A percentile compares a stretch with the other conserved stretches of the same genome.
These are phyloP conservation scores for Yamadazyma diospyri DNA, from an alignment of 1,139 yeast genomes.

Conservation along the genomic window DNA sequence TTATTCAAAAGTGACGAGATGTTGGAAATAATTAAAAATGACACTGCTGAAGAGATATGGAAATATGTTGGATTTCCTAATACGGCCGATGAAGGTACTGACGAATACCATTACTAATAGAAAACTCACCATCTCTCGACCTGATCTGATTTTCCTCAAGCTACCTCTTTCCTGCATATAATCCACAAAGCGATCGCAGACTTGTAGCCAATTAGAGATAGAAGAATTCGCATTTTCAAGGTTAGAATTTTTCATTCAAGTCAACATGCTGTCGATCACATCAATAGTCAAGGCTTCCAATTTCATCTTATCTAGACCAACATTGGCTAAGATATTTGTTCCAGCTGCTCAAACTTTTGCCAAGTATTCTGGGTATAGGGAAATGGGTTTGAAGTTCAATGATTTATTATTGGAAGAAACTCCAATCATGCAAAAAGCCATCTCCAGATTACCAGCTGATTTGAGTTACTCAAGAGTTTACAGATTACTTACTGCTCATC, in stretches of 20 bases:
- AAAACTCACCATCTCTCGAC: too few species aligned
- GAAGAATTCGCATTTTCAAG: constrained; percentile 9
- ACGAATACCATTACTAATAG: constrained; percentile 34
- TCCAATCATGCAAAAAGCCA: constrained; percentile 82
- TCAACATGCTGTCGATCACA: constrained; percentile 67
- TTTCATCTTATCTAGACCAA: constrained; percentile 76
- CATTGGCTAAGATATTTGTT: constrained; percentile 66
- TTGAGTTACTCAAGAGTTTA: constrained; percentile 87
- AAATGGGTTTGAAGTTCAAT: constrained; percentile 84
- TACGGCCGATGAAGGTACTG: constrained; percentile 33
- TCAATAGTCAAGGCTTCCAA: constrained; percentile 81
- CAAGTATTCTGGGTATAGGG: constrained; percentile 84
- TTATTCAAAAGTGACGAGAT: constrained; percentile 68
- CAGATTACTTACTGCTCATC: constrained; percentile 91
- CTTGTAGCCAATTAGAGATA: constrained; percentile 7
- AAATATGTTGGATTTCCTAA: constrained; percentile 63
- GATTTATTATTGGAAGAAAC: constrained; percentile 87
- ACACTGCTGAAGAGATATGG: constrained; percentile 48
- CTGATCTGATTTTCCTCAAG: too few species aligned
- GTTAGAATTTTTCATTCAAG: constrained; percentile 10
- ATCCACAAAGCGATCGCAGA: constrained; percentile 14
- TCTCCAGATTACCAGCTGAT: constrained; percentile 78
- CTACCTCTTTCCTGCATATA: not conserved
- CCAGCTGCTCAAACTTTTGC: constrained; percentile 79
- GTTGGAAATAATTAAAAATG: constrained; percentile 33